These are phyloP conservation scores for Aspergillus carbonarius DNA, from an alignment of 2,329 filamentous ascomycete species.

Conservation along the genomic window DNA sequence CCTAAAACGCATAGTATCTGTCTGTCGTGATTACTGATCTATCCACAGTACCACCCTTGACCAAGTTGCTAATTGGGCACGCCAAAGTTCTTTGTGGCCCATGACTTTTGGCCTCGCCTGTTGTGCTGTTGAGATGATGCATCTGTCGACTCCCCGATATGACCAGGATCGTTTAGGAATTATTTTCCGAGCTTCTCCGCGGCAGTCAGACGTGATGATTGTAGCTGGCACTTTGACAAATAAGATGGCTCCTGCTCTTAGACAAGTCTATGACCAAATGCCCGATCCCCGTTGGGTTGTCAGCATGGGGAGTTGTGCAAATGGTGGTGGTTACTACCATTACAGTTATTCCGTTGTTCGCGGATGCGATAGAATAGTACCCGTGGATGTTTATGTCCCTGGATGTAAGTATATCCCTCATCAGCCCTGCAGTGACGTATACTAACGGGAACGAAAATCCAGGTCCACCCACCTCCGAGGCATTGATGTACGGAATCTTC, in stretches of 20 bases:
- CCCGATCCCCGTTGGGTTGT: slow-evolving; percentile 87
- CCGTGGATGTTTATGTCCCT: slow-evolving; percentile 83
- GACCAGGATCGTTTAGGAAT: slow-evolving; percentile 87
- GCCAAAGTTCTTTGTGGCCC: slow-evolving; percentile 84
- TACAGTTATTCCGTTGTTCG: slow-evolving; percentile 79
- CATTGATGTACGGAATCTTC: slow-evolving; percentile 67
- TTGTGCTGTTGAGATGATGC: slow-evolving; percentile 94
- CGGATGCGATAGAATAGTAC: slow-evolving; percentile 75
- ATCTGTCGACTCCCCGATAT: slow-evolving; percentile 84
- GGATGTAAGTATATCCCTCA: slow-evolving; percentile 61
- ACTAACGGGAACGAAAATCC: slow-evolving; percentile 7
- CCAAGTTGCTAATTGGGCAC: slow-evolving; percentile 81
- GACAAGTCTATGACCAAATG: slow-evolving; percentile 96
- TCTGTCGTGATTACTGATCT: neutral
- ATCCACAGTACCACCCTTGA: slow-evolving; percentile 53
- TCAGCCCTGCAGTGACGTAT: neutral
- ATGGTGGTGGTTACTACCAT: slow-evolving; percentile 85
- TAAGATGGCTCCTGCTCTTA: slow-evolving; percentile 90
- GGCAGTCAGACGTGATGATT: slow-evolving; percentile 91
- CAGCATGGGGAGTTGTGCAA: slow-evolving; percentile 82
- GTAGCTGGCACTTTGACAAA: slow-evolving; percentile 90
- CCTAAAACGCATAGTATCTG: neutral
- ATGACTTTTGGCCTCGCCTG: slow-evolving; percentile 91
- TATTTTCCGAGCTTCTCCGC: slow-evolving; percentile 84
- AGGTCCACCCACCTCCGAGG: slow-evolving; percentile 56